These are phyloP conservation scores for Kickxella alabastrina DNA, from an alignment of 192 early-diverging fungal genomes.

Conservation along the genomic window DNA sequence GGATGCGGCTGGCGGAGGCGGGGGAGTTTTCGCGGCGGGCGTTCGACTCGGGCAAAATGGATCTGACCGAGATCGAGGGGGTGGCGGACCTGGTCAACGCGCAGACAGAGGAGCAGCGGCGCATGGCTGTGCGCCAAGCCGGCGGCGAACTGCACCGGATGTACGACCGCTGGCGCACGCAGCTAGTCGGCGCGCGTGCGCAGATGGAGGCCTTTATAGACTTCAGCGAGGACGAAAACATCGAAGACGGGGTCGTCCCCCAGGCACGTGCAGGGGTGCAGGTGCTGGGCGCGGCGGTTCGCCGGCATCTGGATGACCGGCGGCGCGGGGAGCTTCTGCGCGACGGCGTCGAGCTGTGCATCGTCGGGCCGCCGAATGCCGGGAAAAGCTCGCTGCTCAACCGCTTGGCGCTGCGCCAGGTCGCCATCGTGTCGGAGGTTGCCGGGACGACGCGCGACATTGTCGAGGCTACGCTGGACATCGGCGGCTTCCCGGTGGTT, in stretches of 20 bases:
- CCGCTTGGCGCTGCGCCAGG: conserved; percentile 63
- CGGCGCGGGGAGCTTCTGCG: conserved; percentile 69
- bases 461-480: conserved; percentile 66
- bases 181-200: conserved; percentile 59
- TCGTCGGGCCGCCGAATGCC: conserved; percentile 73
- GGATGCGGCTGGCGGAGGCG: conserved; percentile 63
- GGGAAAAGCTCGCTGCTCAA: conserved; percentile 77
- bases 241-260: conserved; percentile 61
- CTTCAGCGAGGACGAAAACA: conserved; percentile 77
- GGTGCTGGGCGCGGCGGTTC: conserved; percentile 15
- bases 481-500: conserved; percentile 75
- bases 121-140: conserved; percentile 64
- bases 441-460: conserved; percentile 77
- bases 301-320: conserved; percentile 57
- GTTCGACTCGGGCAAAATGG: conserved; percentile 69
- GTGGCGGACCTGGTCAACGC: conserved; percentile 73
- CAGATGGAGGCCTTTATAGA: conserved; percentile 69
- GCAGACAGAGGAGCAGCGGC: conserved; percentile 71
- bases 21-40: conserved; percentile 76
- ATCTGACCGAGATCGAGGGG: conserved; percentile 70
- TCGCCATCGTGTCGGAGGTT: conserved; percentile 69
- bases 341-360: conserved; percentile 64
- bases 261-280: conserved; percentile 5
- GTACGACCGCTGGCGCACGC: conserved; percentile 62
- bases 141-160: conserved; percentile 60